Evolutionary conservation across 2,329 filamentous ascomycete genomes (phyloP), one percentile per base, ranked within the genome.

Genomic region (Juglanconis juglandina): DNA sequence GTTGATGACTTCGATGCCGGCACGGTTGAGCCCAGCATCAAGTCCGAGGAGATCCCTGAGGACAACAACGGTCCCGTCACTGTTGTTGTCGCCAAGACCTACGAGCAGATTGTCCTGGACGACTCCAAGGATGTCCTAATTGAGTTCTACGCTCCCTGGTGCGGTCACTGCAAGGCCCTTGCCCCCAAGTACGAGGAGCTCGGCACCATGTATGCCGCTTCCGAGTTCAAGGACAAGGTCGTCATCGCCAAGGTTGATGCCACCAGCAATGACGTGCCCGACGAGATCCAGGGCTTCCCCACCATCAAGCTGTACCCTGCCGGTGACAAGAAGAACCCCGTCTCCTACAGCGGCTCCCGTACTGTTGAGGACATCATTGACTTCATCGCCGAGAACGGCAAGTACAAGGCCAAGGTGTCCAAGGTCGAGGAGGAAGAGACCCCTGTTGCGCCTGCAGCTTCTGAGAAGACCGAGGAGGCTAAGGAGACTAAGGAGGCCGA

Each of bases 91-190:
- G 95, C 94, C 75, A 90, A 96, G 81, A 94, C 85, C 80, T 99
- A 97, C 85, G 83, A 96, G 66, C 85, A 96, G 7, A 80, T 98
- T 68, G 93, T 99, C 71, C 84, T 97, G 59, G 89, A 99, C 73
- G 89, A 96, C 76, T 84, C 88, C 74, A 98, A 98, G 89, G 95
- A 99, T 77, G 95, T 99, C 62, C 86, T 99, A 67, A 79, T 99
- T 66, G 95, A 99, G 83, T 98, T 96, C 82, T 99, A 99, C 81
- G 95, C 95, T 62, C 95, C 95, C 66, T 99, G 95, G 95, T 99
- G 95, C 76, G 95, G 95, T 69, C 95, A 99, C 87, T 99, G 95
- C 91, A 98, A 98, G 87, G 93, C 87, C 77, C 89, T 99, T 64
- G 94, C 95, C 60, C 95, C 95, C 71, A 89, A 96, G 77, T 99